phyloP scores from a whole-genome alignment of 768 basidiomycete species.

The Tulasnella sp. region DNA sequence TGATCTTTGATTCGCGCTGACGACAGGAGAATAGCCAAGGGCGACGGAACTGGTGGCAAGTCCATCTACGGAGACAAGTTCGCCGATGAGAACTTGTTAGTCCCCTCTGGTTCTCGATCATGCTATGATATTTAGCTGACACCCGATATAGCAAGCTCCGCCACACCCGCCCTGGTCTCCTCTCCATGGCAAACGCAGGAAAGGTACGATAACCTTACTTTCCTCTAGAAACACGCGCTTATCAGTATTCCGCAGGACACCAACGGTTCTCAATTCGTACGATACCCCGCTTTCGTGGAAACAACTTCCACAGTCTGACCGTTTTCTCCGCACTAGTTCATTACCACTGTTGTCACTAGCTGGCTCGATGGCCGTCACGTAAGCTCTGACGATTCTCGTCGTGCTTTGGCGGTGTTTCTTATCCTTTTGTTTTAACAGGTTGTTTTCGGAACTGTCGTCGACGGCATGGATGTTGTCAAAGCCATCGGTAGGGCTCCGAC shows the following conservation, averaged over 20 bases:
- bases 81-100: conserved; percentile 37
- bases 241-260: conserved; percentile 81
- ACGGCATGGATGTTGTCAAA: conserved; percentile 82
- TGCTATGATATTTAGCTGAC: background rate
- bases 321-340: conserved; percentile 75
- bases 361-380: conserved; percentile 93
- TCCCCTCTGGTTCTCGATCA: conserved; percentile 39
- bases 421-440: conserved; percentile 44
- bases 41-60: conserved; percentile 87
- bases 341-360: conserved; percentile 75
- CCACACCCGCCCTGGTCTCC: conserved; percentile 78
- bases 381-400: conserved; percentile 25
- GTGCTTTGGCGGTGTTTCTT: conserved; percentile 15
- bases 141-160: conserved; percentile 68
- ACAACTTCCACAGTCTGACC: background rate
- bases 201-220: conserved; percentile 21
- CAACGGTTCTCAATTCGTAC: conserved; percentile 87
- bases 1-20: conserved; percentile 20
- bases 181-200: conserved; percentile 89
- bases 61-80: too few species aligned
- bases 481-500: conserved; percentile 51
- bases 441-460: conserved; percentile 86
- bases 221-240: conserved; percentile 40
- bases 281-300: conserved; percentile 27
- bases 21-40: conserved; percentile 45